Percentiles rank a stretch among this genome's conserved stretches.
Evolutionary conservation across 108 stramenopile genomes (phyloP).

Genomic region (Pseudonitzschia delicatissima): DNA sequence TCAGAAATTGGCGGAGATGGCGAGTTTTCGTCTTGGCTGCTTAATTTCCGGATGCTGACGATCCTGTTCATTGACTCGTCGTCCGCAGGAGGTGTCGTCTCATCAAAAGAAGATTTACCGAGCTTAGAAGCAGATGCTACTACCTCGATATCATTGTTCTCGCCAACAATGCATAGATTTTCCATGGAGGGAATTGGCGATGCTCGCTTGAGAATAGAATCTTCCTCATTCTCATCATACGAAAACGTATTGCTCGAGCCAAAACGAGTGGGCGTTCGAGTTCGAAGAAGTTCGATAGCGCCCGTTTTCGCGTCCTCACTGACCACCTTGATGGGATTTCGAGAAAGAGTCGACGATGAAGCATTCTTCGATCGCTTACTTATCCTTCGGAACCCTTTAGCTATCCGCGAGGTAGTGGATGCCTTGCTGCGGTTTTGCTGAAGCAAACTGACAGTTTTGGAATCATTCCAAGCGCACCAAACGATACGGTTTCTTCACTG

Average conservation of each 20-base stretch:
- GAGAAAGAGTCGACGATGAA: neutral
- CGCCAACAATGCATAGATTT: neutral
- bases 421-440: neutral
- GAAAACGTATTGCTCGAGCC: neutral
- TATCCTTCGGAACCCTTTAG: neutral
- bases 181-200: neutral
- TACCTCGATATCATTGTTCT: neutral
- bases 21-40: too few relatives aligned
- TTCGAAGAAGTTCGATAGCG: neutral
- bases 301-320: neutral
- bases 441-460: neutral
- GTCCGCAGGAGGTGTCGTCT: neutral
- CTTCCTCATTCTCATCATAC: neutral
- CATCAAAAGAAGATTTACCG: neutral
- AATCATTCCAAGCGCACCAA: neutral
- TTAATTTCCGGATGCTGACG: too few relatives aligned
- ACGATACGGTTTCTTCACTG: neutral
- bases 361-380: neutral
- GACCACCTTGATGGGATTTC: neutral
- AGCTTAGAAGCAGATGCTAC: neutral
- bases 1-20: too few relatives aligned
- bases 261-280: neutral
- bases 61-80: too few relatives aligned
- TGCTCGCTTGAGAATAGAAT: neutral
- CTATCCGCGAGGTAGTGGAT: too few relatives aligned